These are phyloP conservation scores for Dittrichia graveolens DNA, from an alignment of 129 eudicot species.

Conservation along the genomic window DNA sequence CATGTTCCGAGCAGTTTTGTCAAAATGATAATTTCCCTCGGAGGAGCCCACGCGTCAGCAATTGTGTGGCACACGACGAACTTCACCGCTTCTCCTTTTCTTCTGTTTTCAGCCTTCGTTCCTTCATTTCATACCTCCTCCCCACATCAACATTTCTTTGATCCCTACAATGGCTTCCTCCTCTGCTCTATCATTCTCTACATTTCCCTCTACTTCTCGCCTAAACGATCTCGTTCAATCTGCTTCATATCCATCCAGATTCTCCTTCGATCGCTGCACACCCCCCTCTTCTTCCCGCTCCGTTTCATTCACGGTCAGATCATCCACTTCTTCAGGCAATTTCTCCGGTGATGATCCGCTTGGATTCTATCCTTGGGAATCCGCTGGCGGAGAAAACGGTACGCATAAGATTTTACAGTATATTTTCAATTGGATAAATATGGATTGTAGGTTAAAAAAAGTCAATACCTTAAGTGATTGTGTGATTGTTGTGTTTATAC, in stretches of 20 bases:
- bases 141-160: slow-evolving; percentile 11
- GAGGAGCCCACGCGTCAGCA: not conserved
- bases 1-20: no score
- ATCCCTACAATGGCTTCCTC: slow-evolving; percentile 53
- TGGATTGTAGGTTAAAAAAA: not conserved
- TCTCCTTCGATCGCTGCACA: slow-evolving; percentile 37
- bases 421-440: not conserved
- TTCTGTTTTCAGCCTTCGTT: slow-evolving; percentile 6
- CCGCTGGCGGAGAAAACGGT: slow-evolving; percentile 41
- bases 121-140: slow-evolving; percentile 7
- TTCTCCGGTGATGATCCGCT: slow-evolving; percentile 59
- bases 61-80: slow-evolving; percentile 22
- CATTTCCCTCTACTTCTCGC: slow-evolving; percentile 44
- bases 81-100: not conserved
- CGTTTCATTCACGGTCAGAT: slow-evolving; percentile 42
- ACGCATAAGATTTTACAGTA: not conserved
- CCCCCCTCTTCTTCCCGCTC: slow-evolving; percentile 30
- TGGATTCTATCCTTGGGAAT: slow-evolving; percentile 86
- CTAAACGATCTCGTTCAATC: slow-evolving; percentile 30
- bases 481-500: not conserved
- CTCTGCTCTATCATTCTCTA: slow-evolving; percentile 44
- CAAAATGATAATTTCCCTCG: not conserved
- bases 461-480: not conserved
- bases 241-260: slow-evolving; percentile 27
- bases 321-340: slow-evolving; percentile 41